These are phyloP conservation scores for Boletellus emodensis DNA, from an alignment of 768 basidiomycete species.

Conservation along the genomic window DNA sequence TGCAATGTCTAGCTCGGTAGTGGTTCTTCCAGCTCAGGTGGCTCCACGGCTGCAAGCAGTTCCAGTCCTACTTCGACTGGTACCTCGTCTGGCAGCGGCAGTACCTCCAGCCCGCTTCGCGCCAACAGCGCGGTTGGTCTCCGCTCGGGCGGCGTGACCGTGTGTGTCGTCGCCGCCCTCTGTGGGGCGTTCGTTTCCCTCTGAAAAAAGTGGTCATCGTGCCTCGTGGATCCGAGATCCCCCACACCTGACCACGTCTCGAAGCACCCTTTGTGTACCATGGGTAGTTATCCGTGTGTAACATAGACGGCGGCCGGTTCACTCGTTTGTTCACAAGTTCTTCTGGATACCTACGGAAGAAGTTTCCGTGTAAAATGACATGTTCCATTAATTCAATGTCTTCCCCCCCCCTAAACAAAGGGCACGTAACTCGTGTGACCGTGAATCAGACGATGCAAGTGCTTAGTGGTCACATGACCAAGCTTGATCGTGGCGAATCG, in stretches of 20 bases:
- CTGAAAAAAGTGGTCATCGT: not conserved
- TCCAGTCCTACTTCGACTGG: not conserved
- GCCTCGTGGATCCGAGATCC: not conserved
- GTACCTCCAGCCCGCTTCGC: not conserved
- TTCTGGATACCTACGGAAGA: no score
- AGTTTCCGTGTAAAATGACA: no score
- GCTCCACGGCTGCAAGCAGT: no score
- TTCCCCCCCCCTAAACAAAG: not conserved
- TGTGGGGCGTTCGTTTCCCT: slow-evolving; percentile 10
- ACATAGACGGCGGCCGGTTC: no score
- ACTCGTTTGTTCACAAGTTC: no score
- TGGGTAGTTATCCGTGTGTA: no score
- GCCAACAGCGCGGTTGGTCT: slow-evolving; percentile 2
- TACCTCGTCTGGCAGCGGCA: not conserved
- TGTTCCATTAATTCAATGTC: no score
- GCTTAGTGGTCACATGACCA: no score
- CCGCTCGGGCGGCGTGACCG: not conserved
- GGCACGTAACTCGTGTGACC: not conserved
- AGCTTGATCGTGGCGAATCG: no score
- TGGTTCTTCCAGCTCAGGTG: slow-evolving; percentile 1
- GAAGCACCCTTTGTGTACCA: no score
- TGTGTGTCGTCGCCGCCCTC: slow-evolving; percentile 9
- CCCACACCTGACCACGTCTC: no score
- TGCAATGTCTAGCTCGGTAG: slow-evolving; percentile 7
- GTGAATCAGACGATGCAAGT: no score